A percentile compares a stretch with the other conserved stretches of the same genome.
These are phyloP conservation scores for Coemansia sp. DNA, from an alignment of 192 early-diverging fungal genomes.

Conservation along the genomic window DNA sequence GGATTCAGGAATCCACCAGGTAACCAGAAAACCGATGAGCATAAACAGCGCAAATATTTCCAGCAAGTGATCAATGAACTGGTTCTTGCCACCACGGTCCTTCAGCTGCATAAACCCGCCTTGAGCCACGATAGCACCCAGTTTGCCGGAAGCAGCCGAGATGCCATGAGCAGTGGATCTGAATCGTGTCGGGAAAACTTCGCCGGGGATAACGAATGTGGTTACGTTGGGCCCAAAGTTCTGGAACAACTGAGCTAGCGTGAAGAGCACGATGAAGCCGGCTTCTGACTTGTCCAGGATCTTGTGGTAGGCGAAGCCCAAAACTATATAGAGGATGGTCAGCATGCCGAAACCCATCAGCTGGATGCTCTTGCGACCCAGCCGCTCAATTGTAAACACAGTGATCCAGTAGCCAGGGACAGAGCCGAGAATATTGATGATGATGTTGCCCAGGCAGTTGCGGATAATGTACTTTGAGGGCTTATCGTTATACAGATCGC, in stretches of 20 bases:
- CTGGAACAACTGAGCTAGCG: conserved; percentile 75
- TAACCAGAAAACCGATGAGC: conserved; percentile 64
- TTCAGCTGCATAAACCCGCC: conserved; percentile 68
- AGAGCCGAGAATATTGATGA: conserved; percentile 79
- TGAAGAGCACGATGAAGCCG: conserved; percentile 66
- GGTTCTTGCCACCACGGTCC: conserved; percentile 68
- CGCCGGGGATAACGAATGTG: conserved; percentile 80
- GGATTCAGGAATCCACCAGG: conserved; percentile 51
- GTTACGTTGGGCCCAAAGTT: conserved; percentile 97
- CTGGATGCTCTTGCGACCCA: conserved; percentile 93
- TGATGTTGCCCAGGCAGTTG: conserved; percentile 85
- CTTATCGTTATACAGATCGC: conserved; percentile 28
- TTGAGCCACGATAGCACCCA: conserved; percentile 75
- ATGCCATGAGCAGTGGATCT: conserved; percentile 79
- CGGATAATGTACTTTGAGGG: conserved; percentile 53
- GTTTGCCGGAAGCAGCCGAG: conserved; percentile 74
- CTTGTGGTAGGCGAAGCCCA: conserved; percentile 69
- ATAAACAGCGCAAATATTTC: conserved; percentile 75
- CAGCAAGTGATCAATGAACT: conserved; percentile 59
- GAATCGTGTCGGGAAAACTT: conserved; percentile 80
- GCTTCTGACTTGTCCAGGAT: conserved; percentile 59
- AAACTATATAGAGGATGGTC: conserved; percentile 69
- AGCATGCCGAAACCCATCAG: conserved; percentile 82
- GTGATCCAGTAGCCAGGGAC: conserved; percentile 97
- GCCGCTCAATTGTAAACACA: conserved; percentile 81